Evolutionary conservation across 2,329 filamentous ascomycete genomes (phyloP).

Genomic region (Cordyceps pruinosa): DNA sequence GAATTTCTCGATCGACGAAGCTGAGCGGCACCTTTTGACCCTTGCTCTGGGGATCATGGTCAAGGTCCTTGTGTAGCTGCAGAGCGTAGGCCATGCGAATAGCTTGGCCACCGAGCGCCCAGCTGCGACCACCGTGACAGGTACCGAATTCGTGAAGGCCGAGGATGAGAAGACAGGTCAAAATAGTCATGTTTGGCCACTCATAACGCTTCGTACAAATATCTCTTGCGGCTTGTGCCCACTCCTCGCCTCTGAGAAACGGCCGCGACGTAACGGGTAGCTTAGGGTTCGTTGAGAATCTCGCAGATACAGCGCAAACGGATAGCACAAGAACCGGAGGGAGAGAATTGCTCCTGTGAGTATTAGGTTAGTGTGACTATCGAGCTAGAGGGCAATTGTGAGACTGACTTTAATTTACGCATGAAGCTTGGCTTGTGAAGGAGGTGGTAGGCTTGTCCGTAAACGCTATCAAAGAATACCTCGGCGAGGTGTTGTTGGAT

Average conservation of each 20-base stretch:
- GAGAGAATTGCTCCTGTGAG: conserved; percentile 48
- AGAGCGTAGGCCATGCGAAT: conserved; percentile 96
- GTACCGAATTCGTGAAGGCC: conserved; percentile 95
- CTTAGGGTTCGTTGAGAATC: conserved; percentile 85
- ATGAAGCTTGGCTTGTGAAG: conserved; percentile 97
- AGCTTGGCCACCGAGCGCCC: conserved; percentile 91
- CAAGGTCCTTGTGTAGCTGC: conserved; percentile 85
- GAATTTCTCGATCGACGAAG: conserved; percentile 88
- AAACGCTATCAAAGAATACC: conserved; percentile 91
- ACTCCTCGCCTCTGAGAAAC: conserved; percentile 84
- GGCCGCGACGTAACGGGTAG: conserved; percentile 63
- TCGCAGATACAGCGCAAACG: conserved; percentile 89
- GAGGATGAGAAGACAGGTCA: conserved; percentile 82
- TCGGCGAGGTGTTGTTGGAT: conserved; percentile 91
- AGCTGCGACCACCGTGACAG: conserved; percentile 90
- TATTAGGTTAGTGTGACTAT: neutral
- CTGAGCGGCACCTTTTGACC: conserved; percentile 62
- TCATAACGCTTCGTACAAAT: conserved; percentile 87
- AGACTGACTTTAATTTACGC: conserved; percentile 64
- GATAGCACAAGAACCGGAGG: conserved; percentile 90
- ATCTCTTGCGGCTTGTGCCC: conserved; percentile 79
- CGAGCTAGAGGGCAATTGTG: neutral
- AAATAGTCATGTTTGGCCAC: conserved; percentile 89
- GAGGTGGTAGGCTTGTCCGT: conserved; percentile 90
- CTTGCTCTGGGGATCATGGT: conserved; percentile 67